phyloP scores from a whole-genome alignment of 148 eudicot species.

The Cornus kousa region DNA sequence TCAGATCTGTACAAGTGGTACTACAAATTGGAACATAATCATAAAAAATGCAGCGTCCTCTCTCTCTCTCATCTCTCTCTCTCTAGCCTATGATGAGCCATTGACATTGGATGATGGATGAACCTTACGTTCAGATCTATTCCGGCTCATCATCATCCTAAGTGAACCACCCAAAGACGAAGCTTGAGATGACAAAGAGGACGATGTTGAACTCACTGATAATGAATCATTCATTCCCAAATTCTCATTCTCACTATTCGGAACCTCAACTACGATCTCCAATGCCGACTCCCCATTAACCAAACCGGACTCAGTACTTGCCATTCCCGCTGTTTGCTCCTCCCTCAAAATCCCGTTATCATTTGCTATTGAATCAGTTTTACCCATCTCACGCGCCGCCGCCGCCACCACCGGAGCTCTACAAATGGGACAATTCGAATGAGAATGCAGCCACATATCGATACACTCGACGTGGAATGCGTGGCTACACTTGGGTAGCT shows the following conservation, averaged over 20 bases:
- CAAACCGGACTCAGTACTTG: background rate
- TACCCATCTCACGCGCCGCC: constrained; percentile 8
- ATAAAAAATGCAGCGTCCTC: background rate
- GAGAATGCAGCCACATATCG: constrained; percentile 67
- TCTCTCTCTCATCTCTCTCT: background rate
- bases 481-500: constrained; percentile 49
- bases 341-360: background rate
- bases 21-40: background rate
- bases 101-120: constrained; percentile 22
- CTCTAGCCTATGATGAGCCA: background rate
- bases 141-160: constrained; percentile 34
- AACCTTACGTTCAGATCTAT: constrained; percentile 26
- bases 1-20: background rate
- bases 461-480: constrained; percentile 67
- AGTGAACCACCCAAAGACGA: constrained; percentile 26
- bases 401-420: constrained; percentile 32
- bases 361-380: background rate
- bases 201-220: constrained; percentile 8
- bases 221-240: constrained; percentile 4
- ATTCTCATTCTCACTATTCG: constrained; percentile 7
- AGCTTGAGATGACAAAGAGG: constrained; percentile 13
- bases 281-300: background rate
- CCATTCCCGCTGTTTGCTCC: background rate
- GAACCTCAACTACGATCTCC: constrained; percentile 20
- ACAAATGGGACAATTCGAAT: constrained; percentile 63